phyloP scores from a whole-genome alignment of 495 filamentous ascomycete species.

The Darksidea phi region DNA sequence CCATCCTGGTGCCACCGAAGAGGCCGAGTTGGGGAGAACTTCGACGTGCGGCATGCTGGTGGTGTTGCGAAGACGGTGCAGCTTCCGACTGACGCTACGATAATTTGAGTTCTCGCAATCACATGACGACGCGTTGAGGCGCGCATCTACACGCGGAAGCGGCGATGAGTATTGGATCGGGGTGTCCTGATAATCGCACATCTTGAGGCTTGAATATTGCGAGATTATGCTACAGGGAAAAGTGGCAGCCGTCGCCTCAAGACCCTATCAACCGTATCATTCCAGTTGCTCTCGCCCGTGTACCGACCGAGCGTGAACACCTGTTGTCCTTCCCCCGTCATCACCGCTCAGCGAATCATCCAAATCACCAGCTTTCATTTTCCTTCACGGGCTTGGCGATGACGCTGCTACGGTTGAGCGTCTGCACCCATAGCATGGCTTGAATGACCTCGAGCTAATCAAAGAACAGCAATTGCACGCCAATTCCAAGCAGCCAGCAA shows the following conservation, averaged over 20 bases:
- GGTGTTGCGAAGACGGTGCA: not conserved
- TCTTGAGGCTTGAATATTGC: too few relatives aligned
- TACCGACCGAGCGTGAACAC: constrained; percentile 25
- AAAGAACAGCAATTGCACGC: constrained; percentile 35
- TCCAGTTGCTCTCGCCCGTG: not conserved
- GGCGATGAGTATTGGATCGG: not conserved
- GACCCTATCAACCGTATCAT: not conserved
- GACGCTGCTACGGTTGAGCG: constrained; percentile 45
- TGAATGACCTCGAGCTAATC: not conserved
- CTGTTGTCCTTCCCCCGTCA: constrained; percentile 39
- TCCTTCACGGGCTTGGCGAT: constrained; percentile 49
- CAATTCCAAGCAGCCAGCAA: constrained; percentile 49
- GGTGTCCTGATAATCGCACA: too few relatives aligned
- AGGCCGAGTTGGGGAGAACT: constrained; percentile 68
- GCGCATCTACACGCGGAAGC: not conserved
- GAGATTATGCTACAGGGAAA: too few relatives aligned
- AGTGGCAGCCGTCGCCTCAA: too few relatives aligned
- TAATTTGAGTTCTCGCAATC: not conserved
- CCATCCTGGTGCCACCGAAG: constrained; percentile 74
- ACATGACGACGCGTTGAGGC: not conserved
- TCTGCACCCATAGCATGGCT: constrained; percentile 17
- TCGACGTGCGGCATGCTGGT: constrained; percentile 62
- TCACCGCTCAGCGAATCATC: constrained; percentile 35
- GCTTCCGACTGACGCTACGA: not conserved
- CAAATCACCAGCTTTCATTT: constrained; percentile 47